Percentiles rank a stretch among this genome's conserved stretches.
phyloP scores from a whole-genome alignment of 257 asterid species.

The Scutellaria minor region DNA sequence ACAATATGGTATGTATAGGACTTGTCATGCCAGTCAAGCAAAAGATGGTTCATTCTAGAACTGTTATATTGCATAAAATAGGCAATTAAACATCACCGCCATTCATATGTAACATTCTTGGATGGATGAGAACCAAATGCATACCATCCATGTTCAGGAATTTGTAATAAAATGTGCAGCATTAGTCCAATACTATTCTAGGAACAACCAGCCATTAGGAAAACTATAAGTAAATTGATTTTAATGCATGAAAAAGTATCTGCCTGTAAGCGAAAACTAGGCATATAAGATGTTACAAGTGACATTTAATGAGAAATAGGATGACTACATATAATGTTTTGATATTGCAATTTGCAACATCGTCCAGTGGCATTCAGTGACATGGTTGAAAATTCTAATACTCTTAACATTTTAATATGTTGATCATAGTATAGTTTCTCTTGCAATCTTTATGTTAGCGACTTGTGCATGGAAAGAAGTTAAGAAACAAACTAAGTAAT shows the following conservation, averaged over 20 bases:
- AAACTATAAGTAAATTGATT: neutral
- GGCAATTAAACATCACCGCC: neutral
- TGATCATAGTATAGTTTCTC: too few relatives aligned
- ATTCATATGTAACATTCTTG: neutral
- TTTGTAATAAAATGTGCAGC: neutral
- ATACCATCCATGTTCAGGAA: neutral
- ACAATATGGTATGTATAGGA: neutral
- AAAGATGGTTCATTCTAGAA: neutral
- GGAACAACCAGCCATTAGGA: neutral
- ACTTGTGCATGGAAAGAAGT: neutral
- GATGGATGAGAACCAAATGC: constrained; percentile 6
- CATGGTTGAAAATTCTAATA: too few relatives aligned
- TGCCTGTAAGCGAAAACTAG: too few relatives aligned
- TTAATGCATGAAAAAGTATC: neutral
- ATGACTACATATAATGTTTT: neutral
- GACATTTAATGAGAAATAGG: neutral
- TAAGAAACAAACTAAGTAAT: constrained; percentile 1
- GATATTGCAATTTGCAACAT: constrained; percentile 4
- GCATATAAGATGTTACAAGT: neutral
- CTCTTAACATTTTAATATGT: too few relatives aligned
- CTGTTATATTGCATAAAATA: neutral
- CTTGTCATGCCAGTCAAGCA: neutral
- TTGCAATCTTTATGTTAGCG: too few relatives aligned
- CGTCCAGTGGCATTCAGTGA: neutral
- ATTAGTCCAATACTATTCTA: neutral